phyloP scores from a whole-genome alignment of 225 moss, liverwort and hornwort genomes.

The Sphagnum tenellum region DNA sequence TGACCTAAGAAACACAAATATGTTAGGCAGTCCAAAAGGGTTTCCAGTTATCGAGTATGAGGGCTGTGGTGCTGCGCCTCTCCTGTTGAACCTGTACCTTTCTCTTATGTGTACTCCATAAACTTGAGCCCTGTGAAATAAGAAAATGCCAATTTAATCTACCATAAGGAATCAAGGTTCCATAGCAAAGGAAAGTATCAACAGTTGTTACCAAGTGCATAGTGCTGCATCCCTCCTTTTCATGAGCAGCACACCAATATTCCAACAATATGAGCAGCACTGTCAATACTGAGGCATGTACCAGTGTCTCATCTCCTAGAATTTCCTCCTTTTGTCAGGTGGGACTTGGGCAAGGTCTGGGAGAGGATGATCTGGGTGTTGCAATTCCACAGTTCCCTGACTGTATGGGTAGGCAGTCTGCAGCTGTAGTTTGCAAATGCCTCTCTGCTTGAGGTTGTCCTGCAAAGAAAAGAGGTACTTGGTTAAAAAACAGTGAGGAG shows the following conservation, averaged over 20 bases:
- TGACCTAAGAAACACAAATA: no score
- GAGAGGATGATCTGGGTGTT: slow-evolving; percentile 27
- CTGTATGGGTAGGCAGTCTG: slow-evolving; percentile 13
- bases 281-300: not conserved
- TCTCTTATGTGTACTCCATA: slow-evolving; percentile 83
- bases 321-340: slow-evolving; percentile 41
- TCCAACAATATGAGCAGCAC: not conserved
- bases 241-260: not conserved
- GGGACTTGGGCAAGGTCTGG: slow-evolving; percentile 8
- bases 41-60: slow-evolving; percentile 41
- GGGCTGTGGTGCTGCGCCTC: slow-evolving; percentile 9
- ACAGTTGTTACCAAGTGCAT: not conserved
- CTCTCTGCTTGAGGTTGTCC: slow-evolving; percentile 19
- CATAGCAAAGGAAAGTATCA: not conserved
- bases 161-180: no score
- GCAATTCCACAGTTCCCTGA: slow-evolving; percentile 20
- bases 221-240: not conserved
- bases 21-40: slow-evolving; percentile 69
- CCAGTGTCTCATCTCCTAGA: not conserved
- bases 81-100: slow-evolving; percentile 43
- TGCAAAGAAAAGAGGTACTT: slow-evolving; percentile 7
- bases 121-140: slow-evolving; percentile 60
- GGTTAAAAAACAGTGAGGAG: no score
- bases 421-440: slow-evolving; percentile 22
- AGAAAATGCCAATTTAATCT: no score